phyloP scores from a whole-genome alignment of 768 basidiomycete genomes.

The Lactifluus hygrophoroides region DNA sequence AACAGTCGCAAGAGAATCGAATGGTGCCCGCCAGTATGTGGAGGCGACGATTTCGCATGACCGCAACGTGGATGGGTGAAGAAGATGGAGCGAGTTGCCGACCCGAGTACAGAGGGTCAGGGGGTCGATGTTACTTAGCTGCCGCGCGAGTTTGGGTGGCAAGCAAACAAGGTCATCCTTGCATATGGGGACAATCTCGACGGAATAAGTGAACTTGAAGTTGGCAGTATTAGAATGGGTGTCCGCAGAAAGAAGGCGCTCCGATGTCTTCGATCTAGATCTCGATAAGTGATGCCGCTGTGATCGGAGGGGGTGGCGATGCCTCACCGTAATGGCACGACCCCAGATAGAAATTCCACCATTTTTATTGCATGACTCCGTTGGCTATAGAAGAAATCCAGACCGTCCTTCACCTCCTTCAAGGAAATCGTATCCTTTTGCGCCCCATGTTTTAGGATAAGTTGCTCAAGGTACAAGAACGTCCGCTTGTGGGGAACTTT shows the following conservation, averaged over 20 bases:
- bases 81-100: slow-evolving; percentile 82
- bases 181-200: slow-evolving; percentile 95
- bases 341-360: slow-evolving; percentile 84
- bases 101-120: slow-evolving; percentile 85
- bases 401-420: slow-evolving; percentile 87
- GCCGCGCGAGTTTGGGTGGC: slow-evolving; percentile 71
- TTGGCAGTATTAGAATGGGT: slow-evolving; percentile 89
- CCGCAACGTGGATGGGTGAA: slow-evolving; percentile 85
- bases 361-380: slow-evolving; percentile 92
- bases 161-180: slow-evolving; percentile 96
- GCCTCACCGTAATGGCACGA: slow-evolving; percentile 81
- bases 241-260: slow-evolving; percentile 89
- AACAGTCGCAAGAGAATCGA: slow-evolving; percentile 72
- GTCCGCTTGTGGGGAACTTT: slow-evolving; percentile 98
- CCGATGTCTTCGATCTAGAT: slow-evolving; percentile 79
- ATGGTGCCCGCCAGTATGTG: slow-evolving; percentile 88
- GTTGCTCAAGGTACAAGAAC: slow-evolving; percentile 93
- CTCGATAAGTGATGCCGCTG: slow-evolving; percentile 5
- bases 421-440: slow-evolving; percentile 95
- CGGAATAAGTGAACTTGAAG: slow-evolving; percentile 96
- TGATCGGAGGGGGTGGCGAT: not conserved
- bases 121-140: slow-evolving; percentile 81
- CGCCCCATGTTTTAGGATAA: slow-evolving; percentile 92
- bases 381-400: slow-evolving; percentile 94
- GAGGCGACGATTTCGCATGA: slow-evolving; percentile 68